These are phyloP conservation scores for Lepraria neglecta DNA, from an alignment of 495 filamentous ascomycete genomes.

Conservation along the genomic window DNA sequence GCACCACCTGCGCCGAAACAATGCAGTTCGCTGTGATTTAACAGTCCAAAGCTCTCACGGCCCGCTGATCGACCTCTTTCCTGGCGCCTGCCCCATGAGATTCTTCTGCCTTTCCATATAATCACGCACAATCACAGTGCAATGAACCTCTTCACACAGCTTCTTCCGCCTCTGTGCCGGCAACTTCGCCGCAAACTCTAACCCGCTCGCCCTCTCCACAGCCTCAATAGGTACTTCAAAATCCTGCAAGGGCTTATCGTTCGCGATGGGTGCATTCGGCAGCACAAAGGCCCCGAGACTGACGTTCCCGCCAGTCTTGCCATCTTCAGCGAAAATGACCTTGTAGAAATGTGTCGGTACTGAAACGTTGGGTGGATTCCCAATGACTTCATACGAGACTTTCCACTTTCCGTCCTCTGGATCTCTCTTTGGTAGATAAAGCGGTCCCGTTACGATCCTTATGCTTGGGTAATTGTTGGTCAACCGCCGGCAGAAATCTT, in stretches of 20 bases:
- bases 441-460: constrained; percentile 83
- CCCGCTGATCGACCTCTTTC: not conserved
- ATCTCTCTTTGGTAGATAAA: constrained; percentile 81
- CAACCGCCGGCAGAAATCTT: constrained; percentile 87
- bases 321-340: constrained; percentile 91
- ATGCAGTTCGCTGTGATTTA: not conserved
- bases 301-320: constrained; percentile 63
- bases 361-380: constrained; percentile 84
- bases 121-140: constrained; percentile 72
- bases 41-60: not conserved
- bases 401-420: constrained; percentile 83
- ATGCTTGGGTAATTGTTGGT: constrained; percentile 78
- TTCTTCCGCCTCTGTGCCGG: constrained; percentile 64
- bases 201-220: constrained; percentile 81
- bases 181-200: constrained; percentile 82
- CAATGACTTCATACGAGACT: constrained; percentile 95
- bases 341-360: constrained; percentile 99
- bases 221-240: constrained; percentile 93
- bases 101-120: constrained; percentile 41
- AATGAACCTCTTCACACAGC: constrained; percentile 79
- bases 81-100: constrained; percentile 22
- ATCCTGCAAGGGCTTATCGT: constrained; percentile 72
- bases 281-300: constrained; percentile 91
- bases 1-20: not conserved
- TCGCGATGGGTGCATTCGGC: constrained; percentile 85